Percentiles rank a stretch among this genome's conserved stretches.
Evolutionary conservation across 805 yeast genomes (phyloP).

Genomic region (Wickerhamomyces pijperi): DNA sequence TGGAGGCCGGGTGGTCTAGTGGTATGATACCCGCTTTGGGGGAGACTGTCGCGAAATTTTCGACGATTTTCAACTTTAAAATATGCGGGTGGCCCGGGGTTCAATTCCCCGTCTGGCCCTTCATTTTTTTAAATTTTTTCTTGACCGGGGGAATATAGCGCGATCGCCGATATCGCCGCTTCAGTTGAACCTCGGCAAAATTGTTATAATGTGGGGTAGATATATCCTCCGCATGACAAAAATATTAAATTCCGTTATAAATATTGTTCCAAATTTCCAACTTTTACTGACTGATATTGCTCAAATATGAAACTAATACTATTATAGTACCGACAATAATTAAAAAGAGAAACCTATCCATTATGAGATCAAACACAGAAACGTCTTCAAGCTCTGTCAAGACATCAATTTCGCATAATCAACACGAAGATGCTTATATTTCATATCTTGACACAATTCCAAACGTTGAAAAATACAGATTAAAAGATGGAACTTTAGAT

Average conservation of each 20-base stretch:
- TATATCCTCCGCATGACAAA: too few relatives aligned
- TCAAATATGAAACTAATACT: too few relatives aligned
- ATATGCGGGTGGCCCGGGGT: background rate
- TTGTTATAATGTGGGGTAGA: too few relatives aligned
- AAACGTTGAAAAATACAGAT: background rate
- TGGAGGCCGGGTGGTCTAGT: background rate
- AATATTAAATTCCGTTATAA: too few relatives aligned
- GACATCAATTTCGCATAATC: background rate
- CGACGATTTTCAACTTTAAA: background rate
- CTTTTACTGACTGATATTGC: too few relatives aligned
- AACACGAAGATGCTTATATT: background rate
- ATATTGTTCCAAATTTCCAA: too few relatives aligned
- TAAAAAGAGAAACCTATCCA: background rate
- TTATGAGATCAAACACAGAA: too few relatives aligned
- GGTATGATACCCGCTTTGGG: background rate
- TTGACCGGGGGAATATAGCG: too few relatives aligned
- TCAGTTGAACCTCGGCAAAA: too few relatives aligned
- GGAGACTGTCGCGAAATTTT: background rate
- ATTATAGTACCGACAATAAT: background rate
- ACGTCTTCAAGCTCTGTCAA: too few relatives aligned
- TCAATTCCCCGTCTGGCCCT: background rate
- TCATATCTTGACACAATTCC: background rate
- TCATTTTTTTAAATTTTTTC: background rate
- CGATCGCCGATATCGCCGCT: too few relatives aligned
- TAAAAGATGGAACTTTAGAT: background rate